Base-by-base conservation (phyloP, 129 eudicot species). In the Silybum marianum region DNA sequence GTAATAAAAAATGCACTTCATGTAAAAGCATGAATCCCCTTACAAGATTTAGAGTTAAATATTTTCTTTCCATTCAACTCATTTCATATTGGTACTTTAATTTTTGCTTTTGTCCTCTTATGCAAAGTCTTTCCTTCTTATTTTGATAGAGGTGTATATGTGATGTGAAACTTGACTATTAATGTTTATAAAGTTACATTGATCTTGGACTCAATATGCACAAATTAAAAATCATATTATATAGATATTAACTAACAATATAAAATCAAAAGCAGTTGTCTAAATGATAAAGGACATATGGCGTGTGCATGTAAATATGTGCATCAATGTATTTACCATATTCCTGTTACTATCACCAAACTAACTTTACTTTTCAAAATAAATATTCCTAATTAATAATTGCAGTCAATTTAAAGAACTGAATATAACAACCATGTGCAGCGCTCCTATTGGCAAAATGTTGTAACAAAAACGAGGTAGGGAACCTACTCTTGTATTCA, bases 401-500 rank as follows among this genome's bases (percentile, higher is more conserved):
- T 26, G 40, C 10, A 40, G 66, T 36, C 18, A 18, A 12, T 58
- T 38, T 21, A 23, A 18, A 69, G 30, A 70, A 25, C 81, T 12
- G 38, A 3, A 7, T 24, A 78, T 10, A 78, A 19, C 69, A 16
- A 78, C 36, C 32, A 26, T 26, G 32, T 36, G 40, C 34, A 42
- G 38, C 14, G 26, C 39, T 66, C 44, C 54, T 32, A 4, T 36
- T 36, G 67, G 38, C 34, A 42, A 23, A 74, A 44, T 22, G 36
- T 46, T 34, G 6, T 10, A 28, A 3, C 9, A 1, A 36, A 23
- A 23, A 73, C 71, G 19, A 69, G 66, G 34, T 3, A 25, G 58
- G 42, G 30, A 74, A 22, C 92, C 85, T 91, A 94, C 98, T 86
- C 80, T 94, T 94, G 82, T 88, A 94, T 54, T 90, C 95, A 83